Percentiles rank a stretch among this genome's conserved stretches.
Conservation (phyloP, 1,139 yeast genomes). For the Arxiozyma bovina region DNA sequence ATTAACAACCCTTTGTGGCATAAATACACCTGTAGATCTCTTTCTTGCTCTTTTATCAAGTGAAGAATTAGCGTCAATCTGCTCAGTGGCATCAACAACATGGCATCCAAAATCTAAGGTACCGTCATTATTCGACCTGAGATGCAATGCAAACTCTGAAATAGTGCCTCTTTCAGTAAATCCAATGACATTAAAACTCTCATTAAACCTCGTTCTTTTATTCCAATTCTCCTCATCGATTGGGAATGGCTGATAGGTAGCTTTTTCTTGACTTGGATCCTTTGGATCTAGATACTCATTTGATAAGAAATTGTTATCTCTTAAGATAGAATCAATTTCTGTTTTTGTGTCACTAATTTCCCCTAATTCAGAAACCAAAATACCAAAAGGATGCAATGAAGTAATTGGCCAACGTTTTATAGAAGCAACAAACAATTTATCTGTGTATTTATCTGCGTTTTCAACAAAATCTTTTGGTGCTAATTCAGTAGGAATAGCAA, state of each 20-base stretch:
- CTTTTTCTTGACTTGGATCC: slow-evolving; percentile 29
- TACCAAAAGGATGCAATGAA: slow-evolving; percentile 95
- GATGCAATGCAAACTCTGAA: slow-evolving; percentile 74
- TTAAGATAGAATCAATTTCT: slow-evolving; percentile 79
- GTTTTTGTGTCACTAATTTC: slow-evolving; percentile 66
- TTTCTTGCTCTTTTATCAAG: slow-evolving; percentile 86
- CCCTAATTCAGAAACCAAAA: slow-evolving; percentile 80
- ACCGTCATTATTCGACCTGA: slow-evolving; percentile 38
- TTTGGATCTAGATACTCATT: slow-evolving; percentile 66
- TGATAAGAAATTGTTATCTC: slow-evolving; percentile 86
- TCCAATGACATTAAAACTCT: slow-evolving; percentile 51
- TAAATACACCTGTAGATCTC: slow-evolving; percentile 79
- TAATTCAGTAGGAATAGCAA: slow-evolving; percentile 97
- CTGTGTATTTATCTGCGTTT: slow-evolving; percentile 73
- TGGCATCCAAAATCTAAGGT: slow-evolving; percentile 62
- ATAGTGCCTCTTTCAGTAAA: slow-evolving; percentile 49
- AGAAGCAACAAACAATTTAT: slow-evolving; percentile 83
- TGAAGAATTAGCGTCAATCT: slow-evolving; percentile 58
- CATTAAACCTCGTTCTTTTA: slow-evolving; percentile 49
- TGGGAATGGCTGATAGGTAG: slow-evolving; percentile 23
- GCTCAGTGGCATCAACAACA: slow-evolving; percentile 68
- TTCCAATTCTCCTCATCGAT: slow-evolving; percentile 32
- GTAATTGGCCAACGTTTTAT: slow-evolving; percentile 99
- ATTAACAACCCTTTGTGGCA: slow-evolving; percentile 69
- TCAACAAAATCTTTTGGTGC: slow-evolving; percentile 95